A percentile compares a stretch with the other conserved stretches of the same genome.
phyloP scores from a whole-genome alignment of 805 yeast genomes.

The Helenozyma baotianmanensis region DNA sequence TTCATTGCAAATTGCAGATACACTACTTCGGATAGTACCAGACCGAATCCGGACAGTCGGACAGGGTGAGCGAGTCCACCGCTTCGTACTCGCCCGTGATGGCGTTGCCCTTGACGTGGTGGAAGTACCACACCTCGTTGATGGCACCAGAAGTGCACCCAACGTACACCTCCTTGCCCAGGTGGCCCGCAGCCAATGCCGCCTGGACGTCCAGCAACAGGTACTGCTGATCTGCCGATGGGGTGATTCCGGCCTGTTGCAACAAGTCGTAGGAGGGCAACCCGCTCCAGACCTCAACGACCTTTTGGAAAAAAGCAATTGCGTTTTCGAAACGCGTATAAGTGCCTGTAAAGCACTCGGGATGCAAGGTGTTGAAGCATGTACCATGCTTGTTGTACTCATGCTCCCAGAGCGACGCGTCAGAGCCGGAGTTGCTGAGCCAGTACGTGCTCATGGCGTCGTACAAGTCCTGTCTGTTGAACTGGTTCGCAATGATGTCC shows the following conservation, averaged over 20 bases:
- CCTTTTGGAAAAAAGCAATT: slow-evolving; percentile 63
- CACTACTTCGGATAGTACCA: slow-evolving; percentile 10
- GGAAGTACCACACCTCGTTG: slow-evolving; percentile 77
- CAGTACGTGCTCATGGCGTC: slow-evolving; percentile 56
- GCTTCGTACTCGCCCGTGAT: slow-evolving; percentile 50
- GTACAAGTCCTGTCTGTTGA: slow-evolving; percentile 49
- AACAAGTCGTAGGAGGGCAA: slow-evolving; percentile 69
- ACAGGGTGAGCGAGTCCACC: slow-evolving; percentile 2
- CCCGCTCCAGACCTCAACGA: slow-evolving; percentile 51
- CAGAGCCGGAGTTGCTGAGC: slow-evolving; percentile 47
- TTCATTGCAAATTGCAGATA: too few species aligned
- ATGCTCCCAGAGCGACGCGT: slow-evolving; percentile 72
- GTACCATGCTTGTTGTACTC: slow-evolving; percentile 95
- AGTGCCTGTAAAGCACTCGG: slow-evolving; percentile 53
- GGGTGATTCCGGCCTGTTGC: slow-evolving; percentile 62
- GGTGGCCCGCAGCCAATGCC: slow-evolving; percentile 47
- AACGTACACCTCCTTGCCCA: slow-evolving; percentile 53
- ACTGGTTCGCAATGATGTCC: slow-evolving; percentile 27
- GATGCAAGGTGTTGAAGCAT: slow-evolving; percentile 76
- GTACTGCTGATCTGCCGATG: slow-evolving; percentile 57
- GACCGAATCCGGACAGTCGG: slow-evolving; percentile 6
- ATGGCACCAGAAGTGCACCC: slow-evolving; percentile 51
- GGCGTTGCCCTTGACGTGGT: slow-evolving; percentile 69
- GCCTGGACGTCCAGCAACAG: slow-evolving; percentile 49
- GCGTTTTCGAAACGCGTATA: slow-evolving; percentile 41